Evolutionary conservation across 2,329 filamentous ascomycete species (phyloP).

Genomic region (Venturia carpophila): DNA sequence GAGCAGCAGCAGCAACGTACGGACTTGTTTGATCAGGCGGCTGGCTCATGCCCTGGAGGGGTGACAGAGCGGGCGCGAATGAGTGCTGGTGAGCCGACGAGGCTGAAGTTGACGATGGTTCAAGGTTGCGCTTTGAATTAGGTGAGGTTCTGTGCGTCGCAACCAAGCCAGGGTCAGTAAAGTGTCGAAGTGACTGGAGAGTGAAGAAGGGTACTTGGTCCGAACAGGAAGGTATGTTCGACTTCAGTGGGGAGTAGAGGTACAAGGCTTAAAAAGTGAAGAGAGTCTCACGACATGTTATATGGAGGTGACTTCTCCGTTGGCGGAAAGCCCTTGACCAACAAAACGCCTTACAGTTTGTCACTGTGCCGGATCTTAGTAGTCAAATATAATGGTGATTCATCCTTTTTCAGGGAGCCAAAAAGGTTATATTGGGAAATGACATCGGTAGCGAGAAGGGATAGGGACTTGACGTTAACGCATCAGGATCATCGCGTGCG

Average conservation of each 20-base stretch:
- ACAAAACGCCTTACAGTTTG: background rate
- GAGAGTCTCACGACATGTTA: conserved; percentile 18
- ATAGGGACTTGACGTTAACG: conserved; percentile 12
- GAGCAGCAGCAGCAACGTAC: background rate
- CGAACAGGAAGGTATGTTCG: conserved; percentile 10
- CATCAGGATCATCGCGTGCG: conserved; percentile 17
- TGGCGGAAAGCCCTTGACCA: conserved; percentile 9
- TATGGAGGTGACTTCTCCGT: background rate
- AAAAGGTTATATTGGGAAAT: conserved; percentile 2
- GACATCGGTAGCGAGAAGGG: conserved; percentile 8
- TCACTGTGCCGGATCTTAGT: background rate
- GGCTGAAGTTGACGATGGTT: conserved; percentile 23
- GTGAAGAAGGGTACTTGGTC: background rate
- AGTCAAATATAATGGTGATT: background rate
- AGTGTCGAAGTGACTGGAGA: background rate
- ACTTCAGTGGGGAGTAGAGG: background rate
- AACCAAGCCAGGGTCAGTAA: conserved; percentile 13
- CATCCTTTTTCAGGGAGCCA: background rate
- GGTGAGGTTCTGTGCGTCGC: conserved; percentile 10
- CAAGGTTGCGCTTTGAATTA: conserved; percentile 15
- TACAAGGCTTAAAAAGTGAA: conserved; percentile 3
- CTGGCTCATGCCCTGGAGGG: conserved; percentile 7
- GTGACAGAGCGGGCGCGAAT: background rate
- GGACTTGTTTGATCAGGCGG: background rate
- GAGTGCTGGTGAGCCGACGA: conserved; percentile 7